A percentile compares a stretch with the other conserved stretches of the same genome.
phyloP scores from a whole-genome alignment of 169 alveolate genomes.

The Babesia microti region DNA sequence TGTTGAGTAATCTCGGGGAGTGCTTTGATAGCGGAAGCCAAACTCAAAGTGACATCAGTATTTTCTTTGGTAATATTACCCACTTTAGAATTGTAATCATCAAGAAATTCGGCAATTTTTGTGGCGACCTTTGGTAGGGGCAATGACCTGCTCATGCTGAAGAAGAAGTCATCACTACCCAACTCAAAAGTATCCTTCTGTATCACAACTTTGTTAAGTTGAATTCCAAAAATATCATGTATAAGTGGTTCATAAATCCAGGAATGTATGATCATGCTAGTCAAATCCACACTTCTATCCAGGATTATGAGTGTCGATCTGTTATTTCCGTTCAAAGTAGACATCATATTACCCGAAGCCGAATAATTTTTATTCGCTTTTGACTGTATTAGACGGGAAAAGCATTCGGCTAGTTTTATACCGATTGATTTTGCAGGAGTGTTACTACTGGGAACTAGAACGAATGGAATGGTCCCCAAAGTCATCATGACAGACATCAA shows the following conservation, averaged over 20 bases:
- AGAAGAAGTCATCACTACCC: slow-evolving; percentile 46
- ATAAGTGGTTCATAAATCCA: slow-evolving; percentile 78
- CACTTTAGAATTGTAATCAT: slow-evolving; percentile 48
- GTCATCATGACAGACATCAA: slow-evolving; percentile 61
- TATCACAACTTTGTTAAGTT: slow-evolving; percentile 52
- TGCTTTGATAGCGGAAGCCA: slow-evolving; percentile 67
- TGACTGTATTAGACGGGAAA: slow-evolving; percentile 51
- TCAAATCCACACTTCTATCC: slow-evolving; percentile 67
- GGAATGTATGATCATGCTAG: slow-evolving; percentile 73
- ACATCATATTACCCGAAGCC: no score
- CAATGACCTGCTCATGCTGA: slow-evolving; percentile 25
- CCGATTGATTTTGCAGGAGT: slow-evolving; percentile 66
- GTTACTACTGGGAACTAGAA: slow-evolving; percentile 52
- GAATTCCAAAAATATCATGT: slow-evolving; percentile 65
- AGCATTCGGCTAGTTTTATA: slow-evolving; percentile 51
- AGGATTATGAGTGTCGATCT: slow-evolving; percentile 65
- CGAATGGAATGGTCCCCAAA: slow-evolving; percentile 63
- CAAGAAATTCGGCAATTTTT: slow-evolving; percentile 49
- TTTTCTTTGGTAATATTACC: slow-evolving; percentile 37
- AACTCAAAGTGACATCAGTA: slow-evolving; percentile 43
- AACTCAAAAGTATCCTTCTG: slow-evolving; percentile 35
- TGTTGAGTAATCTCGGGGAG: slow-evolving; percentile 74
- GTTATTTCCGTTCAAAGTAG: slow-evolving; percentile 43
- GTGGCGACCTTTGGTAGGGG: slow-evolving; percentile 66
- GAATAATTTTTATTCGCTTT: slow-evolving; percentile 32